phyloP scores from a whole-genome alignment of 2,329 filamentous ascomycete species.

The Magnaporthiopsis incrustans region DNA sequence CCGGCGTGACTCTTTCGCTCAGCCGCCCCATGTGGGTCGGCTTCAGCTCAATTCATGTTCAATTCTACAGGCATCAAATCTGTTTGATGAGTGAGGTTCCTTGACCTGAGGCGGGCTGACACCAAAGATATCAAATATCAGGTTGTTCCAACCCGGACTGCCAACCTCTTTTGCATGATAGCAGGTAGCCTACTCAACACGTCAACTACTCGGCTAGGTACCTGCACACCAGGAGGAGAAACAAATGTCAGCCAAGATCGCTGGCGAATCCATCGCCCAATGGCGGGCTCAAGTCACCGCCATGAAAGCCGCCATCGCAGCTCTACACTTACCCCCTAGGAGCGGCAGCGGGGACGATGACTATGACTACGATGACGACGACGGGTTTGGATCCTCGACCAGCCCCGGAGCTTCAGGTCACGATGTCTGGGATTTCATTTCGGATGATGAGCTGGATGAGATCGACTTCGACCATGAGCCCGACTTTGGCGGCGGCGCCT shows the following conservation, averaged over 20 bases:
- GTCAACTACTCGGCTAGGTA: no score
- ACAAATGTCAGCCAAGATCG: background rate
- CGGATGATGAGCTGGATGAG: conserved; percentile 61
- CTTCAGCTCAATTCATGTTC: no score
- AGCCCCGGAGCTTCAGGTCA: conserved; percentile 52
- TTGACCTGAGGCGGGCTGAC: background rate
- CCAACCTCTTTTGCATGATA: background rate
- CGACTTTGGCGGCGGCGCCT: conserved; percentile 20
- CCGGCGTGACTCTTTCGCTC: background rate
- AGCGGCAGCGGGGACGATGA: conserved; percentile 35
- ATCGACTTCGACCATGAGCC: conserved; percentile 35
- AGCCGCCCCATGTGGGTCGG: background rate
- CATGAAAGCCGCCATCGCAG: conserved; percentile 79
- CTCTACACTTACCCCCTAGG: conserved; percentile 47
- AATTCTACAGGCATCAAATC: no score
- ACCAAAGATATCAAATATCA: background rate
- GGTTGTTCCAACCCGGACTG: background rate
- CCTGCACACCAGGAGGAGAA: background rate
- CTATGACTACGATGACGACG: conserved; percentile 59
- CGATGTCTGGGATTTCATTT: conserved; percentile 91
- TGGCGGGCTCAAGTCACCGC: conserved; percentile 81
- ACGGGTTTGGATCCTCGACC: conserved; percentile 54
- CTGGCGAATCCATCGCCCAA: conserved; percentile 28
- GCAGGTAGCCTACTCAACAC: no score
- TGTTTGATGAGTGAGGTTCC: background rate